Evolutionary conservation across 768 basidiomycete genomes (phyloP).

Genomic region (Termitomyces heimii): DNA sequence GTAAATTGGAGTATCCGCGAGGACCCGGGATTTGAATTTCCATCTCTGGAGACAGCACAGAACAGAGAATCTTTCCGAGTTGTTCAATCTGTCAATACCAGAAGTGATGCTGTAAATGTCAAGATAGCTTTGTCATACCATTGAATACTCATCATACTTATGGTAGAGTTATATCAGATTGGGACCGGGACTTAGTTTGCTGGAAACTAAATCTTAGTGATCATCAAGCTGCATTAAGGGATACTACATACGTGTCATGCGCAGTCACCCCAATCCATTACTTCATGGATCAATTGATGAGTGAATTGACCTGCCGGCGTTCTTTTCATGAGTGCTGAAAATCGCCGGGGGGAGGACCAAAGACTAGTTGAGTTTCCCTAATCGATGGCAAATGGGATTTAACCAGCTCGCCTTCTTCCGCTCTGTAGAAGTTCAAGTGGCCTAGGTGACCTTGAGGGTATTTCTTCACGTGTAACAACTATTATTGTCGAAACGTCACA

Average conservation of each 20-base stretch:
- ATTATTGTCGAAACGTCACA: neutral
- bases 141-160: neutral
- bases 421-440: too few relatives aligned
- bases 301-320: too few relatives aligned
- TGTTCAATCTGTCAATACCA: neutral
- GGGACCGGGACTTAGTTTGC: neutral
- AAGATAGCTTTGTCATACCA: neutral
- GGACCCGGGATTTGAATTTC: too few relatives aligned
- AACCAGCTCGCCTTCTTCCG: neutral
- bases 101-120: neutral
- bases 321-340: neutral
- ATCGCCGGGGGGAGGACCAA: neutral
- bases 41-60: neutral
- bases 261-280: neutral
- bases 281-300: neutral
- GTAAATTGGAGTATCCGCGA: neutral
- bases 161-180: neutral
- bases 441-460: too few relatives aligned
- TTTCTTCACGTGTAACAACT: too few relatives aligned
- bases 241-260: neutral
- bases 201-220: neutral
- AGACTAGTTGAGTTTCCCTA: neutral
- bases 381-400: neutral
- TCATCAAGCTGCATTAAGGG: neutral
- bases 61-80: neutral